Conservation (phyloP, 495 filamentous ascomycete genomes). For the Penicillium parvum region DNA sequence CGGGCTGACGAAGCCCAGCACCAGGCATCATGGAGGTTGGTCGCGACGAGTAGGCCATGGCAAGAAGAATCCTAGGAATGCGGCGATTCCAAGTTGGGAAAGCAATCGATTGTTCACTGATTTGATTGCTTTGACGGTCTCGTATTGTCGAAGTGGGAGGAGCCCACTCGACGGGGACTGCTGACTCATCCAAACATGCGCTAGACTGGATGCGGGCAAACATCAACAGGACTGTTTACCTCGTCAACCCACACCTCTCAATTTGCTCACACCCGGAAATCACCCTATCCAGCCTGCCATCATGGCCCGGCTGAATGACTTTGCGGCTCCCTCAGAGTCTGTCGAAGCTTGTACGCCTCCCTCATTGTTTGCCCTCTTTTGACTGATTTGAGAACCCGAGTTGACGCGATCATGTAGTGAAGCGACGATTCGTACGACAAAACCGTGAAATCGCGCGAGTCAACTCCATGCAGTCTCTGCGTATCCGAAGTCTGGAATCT, state of each 20-base stretch:
- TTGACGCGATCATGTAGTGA: conserved; percentile 51
- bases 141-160: no score
- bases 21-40: conserved; percentile 36
- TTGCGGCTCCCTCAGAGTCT: conserved; percentile 60
- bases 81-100: conserved; percentile 2
- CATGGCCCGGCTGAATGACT: conserved; percentile 94
- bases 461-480: conserved; percentile 86
- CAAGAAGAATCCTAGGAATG: conserved; percentile 1
- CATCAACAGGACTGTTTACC: conserved; percentile 35
- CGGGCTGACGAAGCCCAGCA: conserved; percentile 37
- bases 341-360: conserved; percentile 71
- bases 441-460: conserved; percentile 89
- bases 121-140: no score
- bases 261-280: background rate
- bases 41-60: conserved; percentile 57
- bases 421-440: conserved; percentile 81
- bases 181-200: conserved; percentile 19
- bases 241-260: background rate
- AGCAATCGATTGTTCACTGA: no score
- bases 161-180: no score
- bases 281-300: conserved; percentile 3
- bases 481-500: conserved; percentile 81
- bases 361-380: background rate
- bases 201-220: conserved; percentile 37
- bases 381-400: background rate